Evolutionary conservation across 2,329 filamentous ascomycete species (phyloP), one percentile per base, ranked within the genome.

Genomic region (Lecanoromycetidae sp.): DNA sequence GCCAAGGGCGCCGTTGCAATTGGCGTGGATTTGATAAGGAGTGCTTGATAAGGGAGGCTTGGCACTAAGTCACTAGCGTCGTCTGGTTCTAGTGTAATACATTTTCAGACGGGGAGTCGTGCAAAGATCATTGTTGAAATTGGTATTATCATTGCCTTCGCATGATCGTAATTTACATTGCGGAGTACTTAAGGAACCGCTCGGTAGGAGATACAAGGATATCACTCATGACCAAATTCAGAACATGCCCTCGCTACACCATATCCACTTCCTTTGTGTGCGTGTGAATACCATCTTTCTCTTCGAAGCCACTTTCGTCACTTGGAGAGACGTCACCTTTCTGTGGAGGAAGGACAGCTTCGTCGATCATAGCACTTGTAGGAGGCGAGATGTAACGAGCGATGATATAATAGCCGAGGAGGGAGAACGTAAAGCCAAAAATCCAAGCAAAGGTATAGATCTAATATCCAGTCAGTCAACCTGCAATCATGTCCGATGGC

Each of bases 391-490:
- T 54, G 37, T 66, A 67, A 3, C 55, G 62, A 53, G 60, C 64
- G 51, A 67, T 61, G 12, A 66, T 45, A 38, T 65, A 67, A 52
- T 67, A 64, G n/a, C 59, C 55, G 25, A 60, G 44, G 20, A 61
- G 48, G 5, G 62, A 59, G 22, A 63, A 51, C 44, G 54, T 58
- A 53, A 68, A 68, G 10, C 65, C 65, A 51, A 66, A 68, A 8
- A 66, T 54, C 62, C 64, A 68, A 2, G 63, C 63, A 48, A 68
- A 68, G 20, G 63, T 62, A 44, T 67, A 67, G 25, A 65, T 60
- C 56, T 56, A 20, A 44, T 19, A 12, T 3, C 10, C 10, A 20
- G 29, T 53, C 34, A 54, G 44, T 39, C 17, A 26, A 29, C 29
- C 2, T 2, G 5, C 38, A 23, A 27, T 27, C 20, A 39, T 25